Evolutionary conservation across 768 basidiomycete species (phyloP).

Genomic region (Pulveroboletus ravenelii): DNA sequence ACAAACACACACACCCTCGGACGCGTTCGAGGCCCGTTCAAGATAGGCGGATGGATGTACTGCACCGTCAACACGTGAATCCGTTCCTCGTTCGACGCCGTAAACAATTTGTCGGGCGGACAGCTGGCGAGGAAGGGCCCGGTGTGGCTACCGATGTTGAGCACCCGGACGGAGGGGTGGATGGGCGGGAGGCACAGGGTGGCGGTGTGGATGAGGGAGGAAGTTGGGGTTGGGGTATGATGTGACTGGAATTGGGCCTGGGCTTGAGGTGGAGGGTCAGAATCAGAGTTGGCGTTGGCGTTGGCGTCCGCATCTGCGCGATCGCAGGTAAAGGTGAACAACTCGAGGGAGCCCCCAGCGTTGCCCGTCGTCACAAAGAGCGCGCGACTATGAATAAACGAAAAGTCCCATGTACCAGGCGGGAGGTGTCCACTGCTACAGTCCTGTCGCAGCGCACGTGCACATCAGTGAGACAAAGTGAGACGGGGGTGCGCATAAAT

Average conservation of each 20-base stretch:
- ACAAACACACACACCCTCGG: conserved; percentile 27
- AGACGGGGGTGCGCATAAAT: neutral
- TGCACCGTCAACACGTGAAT: conserved; percentile 23
- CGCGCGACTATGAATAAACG: conserved; percentile 41
- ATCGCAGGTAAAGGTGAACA: conserved; percentile 38
- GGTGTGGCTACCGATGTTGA: conserved; percentile 29
- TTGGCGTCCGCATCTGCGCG: neutral
- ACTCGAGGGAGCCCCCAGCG: conserved; percentile 35
- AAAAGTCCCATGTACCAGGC: conserved; percentile 37
- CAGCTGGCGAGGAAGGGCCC: conserved; percentile 30
- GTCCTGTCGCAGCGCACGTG: conserved; percentile 24
- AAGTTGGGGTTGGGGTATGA: neutral
- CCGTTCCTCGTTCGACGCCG: conserved; percentile 23
- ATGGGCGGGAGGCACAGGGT: conserved; percentile 13
- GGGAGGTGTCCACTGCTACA: conserved; percentile 22
- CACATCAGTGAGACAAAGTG: neutral
- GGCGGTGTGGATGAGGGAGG: conserved; percentile 17
- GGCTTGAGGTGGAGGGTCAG: neutral
- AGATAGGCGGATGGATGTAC: conserved; percentile 8
- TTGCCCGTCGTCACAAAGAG: conserved; percentile 38
- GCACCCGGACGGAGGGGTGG: conserved; percentile 7
- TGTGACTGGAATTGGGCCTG: neutral
- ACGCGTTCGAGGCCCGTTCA: conserved; percentile 6
- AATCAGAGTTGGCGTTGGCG: neutral
- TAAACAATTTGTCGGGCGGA: conserved; percentile 21